Evolutionary conservation across 2,329 filamentous ascomycete genomes (phyloP).

Genomic region (Trichoderma oligosporum): DNA sequence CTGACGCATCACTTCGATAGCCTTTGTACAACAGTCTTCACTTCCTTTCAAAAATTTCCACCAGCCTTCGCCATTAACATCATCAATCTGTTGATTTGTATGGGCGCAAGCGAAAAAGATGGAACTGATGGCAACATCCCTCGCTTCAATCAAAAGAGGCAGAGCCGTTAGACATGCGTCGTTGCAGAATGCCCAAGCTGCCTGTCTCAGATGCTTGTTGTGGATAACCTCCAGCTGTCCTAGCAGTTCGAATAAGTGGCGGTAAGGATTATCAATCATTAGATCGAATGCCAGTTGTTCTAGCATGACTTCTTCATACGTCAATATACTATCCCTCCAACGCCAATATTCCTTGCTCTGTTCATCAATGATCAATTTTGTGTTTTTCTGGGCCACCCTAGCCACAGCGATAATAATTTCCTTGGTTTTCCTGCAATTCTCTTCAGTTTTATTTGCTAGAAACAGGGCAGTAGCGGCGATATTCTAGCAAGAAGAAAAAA

Average conservation of each 20-base stretch:
- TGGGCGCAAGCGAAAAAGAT: conserved; percentile 83
- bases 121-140: conserved; percentile 77
- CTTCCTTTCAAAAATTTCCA: conserved; percentile 76
- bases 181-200: conserved; percentile 90
- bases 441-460: conserved; percentile 93
- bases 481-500: conserved; percentile 51
- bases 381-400: conserved; percentile 91
- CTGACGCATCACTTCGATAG: conserved; percentile 71
- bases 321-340: conserved; percentile 91
- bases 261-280: conserved; percentile 83
- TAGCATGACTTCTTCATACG: conserved; percentile 87
- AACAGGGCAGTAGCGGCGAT: conserved; percentile 90
- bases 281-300: conserved; percentile 93
- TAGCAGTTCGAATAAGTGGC: conserved; percentile 76
- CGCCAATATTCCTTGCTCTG: conserved; percentile 98
- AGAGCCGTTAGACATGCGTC: conserved; percentile 82
- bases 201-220: conserved; percentile 77
- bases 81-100: conserved; percentile 70
- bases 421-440: conserved; percentile 93
- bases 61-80: conserved; percentile 75
- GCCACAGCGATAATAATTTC: conserved; percentile 92
- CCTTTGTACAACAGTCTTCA: conserved; percentile 64
- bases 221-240: conserved; percentile 69
- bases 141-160: conserved; percentile 74
- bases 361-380: conserved; percentile 85